phyloP scores from a whole-genome alignment of 805 yeast species.

The Kodamaea leandrae region DNA sequence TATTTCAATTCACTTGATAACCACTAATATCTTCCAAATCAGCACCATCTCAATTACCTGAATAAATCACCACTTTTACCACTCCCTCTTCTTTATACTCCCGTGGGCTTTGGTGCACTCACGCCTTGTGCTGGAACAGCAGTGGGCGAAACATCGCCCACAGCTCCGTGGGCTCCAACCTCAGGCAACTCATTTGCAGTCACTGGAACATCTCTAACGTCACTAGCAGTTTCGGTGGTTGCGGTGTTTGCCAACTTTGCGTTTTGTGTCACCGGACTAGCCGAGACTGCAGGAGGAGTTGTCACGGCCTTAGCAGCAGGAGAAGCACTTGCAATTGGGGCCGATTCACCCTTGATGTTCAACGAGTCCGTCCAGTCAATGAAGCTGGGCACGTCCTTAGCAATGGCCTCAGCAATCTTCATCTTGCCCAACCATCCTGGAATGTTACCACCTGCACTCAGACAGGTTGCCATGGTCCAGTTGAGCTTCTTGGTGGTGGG shows the following conservation, averaged over 20 bases:
- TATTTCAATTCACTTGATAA: too few species aligned
- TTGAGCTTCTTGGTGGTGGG: constrained; percentile 18
- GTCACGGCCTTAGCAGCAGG: constrained; percentile 5
- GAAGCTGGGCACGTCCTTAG: constrained; percentile 42
- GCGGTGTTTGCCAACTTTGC: not conserved
- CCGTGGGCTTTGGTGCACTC: not conserved
- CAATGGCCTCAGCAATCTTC: constrained; percentile 32
- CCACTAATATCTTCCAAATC: too few species aligned
- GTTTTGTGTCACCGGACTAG: not conserved
- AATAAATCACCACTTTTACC: too few species aligned
- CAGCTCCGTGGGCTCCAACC: not conserved
- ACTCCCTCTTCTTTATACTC: not conserved
- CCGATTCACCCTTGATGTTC: constrained; percentile 5
- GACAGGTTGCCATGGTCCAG: constrained; percentile 42
- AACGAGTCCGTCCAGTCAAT: constrained; percentile 25
- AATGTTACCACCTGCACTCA: constrained; percentile 39
- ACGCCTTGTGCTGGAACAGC: not conserved
- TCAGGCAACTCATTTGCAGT: not conserved
- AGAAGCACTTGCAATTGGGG: constrained; percentile 7
- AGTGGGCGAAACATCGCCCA: not conserved
- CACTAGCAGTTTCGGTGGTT: not conserved
- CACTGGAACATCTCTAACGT: not conserved
- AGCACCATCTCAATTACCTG: too few species aligned
- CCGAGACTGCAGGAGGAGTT: constrained; percentile 4
- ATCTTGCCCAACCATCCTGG: constrained; percentile 35